Evolutionary conservation across 2,329 filamentous ascomycete species (phyloP).

Genomic region (Biscogniauxia mediterranea): DNA sequence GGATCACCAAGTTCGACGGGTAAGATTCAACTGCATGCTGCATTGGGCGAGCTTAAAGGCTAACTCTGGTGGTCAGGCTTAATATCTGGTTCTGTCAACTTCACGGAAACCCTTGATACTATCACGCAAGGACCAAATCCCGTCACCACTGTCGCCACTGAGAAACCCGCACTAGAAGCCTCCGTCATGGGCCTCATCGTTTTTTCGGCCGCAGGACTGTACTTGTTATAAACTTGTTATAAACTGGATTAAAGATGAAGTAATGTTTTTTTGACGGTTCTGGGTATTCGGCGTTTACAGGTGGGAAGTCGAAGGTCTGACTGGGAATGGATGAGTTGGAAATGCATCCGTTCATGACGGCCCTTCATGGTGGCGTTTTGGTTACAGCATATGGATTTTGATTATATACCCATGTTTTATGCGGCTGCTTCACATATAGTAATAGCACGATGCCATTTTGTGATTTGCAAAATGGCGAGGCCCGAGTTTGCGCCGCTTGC

Average conservation of each 20-base stretch:
- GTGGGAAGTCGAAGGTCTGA: neutral
- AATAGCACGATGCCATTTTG: neutral
- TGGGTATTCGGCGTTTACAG: neutral
- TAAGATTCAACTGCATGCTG: constrained; percentile 4
- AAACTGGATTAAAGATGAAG: neutral
- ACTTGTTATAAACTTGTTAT: constrained; percentile 23
- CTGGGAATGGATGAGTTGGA: neutral
- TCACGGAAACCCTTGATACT: constrained; percentile 14
- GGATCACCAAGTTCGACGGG: constrained; percentile 17
- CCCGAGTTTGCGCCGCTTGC: neutral
- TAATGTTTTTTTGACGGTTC: neutral
- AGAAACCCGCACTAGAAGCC: constrained; percentile 30
- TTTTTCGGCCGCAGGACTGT: constrained; percentile 32
- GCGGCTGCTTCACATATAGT: constrained; percentile 5
- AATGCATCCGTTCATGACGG: neutral
- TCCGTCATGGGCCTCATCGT: constrained; percentile 33
- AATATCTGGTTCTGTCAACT: constrained; percentile 19
- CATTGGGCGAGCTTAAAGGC: constrained; percentile 4
- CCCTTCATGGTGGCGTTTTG: constrained; percentile 8
- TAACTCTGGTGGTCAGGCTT: constrained; percentile 18
- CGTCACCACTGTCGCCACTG: constrained; percentile 19
- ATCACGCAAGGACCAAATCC: constrained; percentile 18
- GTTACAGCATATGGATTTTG: constrained; percentile 15
- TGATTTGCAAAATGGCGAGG: neutral
- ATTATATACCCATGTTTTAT: constrained; percentile 21